Conservation (phyloP, 176 grass and related monocot species). For the Bromus sterilis region DNA sequence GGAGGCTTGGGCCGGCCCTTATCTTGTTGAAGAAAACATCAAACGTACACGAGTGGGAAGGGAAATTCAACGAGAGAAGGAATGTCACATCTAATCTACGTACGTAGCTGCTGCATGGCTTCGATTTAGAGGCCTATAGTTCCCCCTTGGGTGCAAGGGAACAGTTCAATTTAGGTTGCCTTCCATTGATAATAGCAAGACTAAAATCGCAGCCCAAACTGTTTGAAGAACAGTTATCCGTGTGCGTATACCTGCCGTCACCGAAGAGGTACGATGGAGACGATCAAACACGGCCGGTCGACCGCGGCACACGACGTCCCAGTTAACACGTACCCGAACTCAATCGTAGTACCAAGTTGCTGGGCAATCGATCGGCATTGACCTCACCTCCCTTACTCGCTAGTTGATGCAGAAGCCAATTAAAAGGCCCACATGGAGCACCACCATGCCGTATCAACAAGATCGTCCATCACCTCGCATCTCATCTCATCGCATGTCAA, state of each 20-base stretch:
- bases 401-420: too few relatives aligned
- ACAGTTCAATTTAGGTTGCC: not conserved
- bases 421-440: not conserved
- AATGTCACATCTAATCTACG: too few relatives aligned
- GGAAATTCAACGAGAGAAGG: too few relatives aligned
- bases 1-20: constrained; percentile 19
- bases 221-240: too few relatives aligned
- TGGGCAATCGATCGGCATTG: not conserved
- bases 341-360: not conserved
- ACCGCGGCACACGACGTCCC: not conserved
- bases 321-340: not conserved
- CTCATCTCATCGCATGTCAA: not conserved
- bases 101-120: not conserved
- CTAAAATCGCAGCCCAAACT: too few relatives aligned
- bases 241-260: not conserved
- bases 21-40: too few relatives aligned
- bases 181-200: not conserved
- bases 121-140: not conserved
- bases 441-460: not conserved
- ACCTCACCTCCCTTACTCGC: too few relatives aligned
- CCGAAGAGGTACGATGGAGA: not conserved
- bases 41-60: too few relatives aligned
- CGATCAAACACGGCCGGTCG: not conserved
- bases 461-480: not conserved
- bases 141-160: not conserved